Evolutionary conservation across 306 rosid species (phyloP).

Genomic region (Prunus davidiana): DNA sequence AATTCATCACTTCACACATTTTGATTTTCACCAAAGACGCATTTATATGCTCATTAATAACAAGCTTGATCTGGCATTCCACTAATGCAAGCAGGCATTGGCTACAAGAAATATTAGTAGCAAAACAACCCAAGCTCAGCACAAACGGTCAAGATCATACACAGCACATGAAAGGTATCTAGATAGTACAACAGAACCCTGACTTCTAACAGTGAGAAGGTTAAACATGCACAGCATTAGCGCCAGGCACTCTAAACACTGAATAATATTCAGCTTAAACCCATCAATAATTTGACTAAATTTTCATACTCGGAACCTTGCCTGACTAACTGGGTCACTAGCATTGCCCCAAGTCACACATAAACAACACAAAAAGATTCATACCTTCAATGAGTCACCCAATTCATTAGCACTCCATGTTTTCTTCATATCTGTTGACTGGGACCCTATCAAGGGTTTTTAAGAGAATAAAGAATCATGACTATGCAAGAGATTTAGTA

Average conservation of each 20-base stretch:
- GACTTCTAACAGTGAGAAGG: not conserved
- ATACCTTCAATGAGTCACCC: slow-evolving; percentile 63
- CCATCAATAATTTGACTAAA: not conserved
- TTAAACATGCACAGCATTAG: not conserved
- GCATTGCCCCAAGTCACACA: not conserved
- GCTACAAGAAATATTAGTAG: no score
- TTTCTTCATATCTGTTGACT: slow-evolving; percentile 21
- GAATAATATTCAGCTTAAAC: slow-evolving; percentile 5
- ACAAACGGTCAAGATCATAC: not conserved
- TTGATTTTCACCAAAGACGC: not conserved
- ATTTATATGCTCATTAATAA: not conserved
- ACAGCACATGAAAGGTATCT: not conserved
- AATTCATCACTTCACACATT: not conserved
- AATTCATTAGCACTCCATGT: slow-evolving; percentile 42
- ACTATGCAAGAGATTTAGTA: not conserved
- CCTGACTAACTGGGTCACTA: not conserved
- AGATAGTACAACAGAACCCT: not conserved
- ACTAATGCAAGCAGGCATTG: no score
- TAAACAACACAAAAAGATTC: not conserved
- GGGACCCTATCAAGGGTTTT: slow-evolving; percentile 24
- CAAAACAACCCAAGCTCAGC: not conserved
- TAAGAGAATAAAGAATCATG: not conserved
- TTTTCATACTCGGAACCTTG: not conserved
- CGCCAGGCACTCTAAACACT: not conserved
- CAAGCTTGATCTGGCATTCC: no score